Evolutionary conservation across 192 early-diverging fungal species (phyloP).

Genomic region (Fimicolochytrium jonesii): DNA sequence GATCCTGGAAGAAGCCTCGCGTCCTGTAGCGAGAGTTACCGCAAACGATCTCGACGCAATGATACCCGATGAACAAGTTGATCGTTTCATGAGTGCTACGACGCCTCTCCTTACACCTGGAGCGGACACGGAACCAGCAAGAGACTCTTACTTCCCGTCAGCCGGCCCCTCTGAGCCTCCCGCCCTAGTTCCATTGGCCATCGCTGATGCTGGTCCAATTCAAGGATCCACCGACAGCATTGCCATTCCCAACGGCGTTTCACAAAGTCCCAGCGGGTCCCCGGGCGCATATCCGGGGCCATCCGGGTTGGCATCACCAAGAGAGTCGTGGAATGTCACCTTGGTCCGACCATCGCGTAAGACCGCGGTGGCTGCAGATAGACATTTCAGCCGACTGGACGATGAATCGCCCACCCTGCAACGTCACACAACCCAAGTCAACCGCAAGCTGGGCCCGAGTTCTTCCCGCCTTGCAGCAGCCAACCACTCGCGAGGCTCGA

Average conservation of each 20-base stretch:
- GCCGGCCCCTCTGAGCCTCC: not conserved
- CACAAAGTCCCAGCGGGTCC: too few species aligned
- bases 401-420: too few species aligned
- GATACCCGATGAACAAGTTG: slow-evolving; percentile 15
- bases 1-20: slow-evolving; percentile 10
- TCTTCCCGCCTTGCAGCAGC: too few species aligned
- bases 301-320: slow-evolving; percentile 35
- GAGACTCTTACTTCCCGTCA: too few species aligned
- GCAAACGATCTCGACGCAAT: slow-evolving; percentile 19
- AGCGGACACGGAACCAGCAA: not conserved
- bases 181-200: not conserved
- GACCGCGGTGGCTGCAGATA: not conserved
- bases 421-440: too few species aligned
- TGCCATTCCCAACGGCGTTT: too few species aligned
- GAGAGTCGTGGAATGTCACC: not conserved
- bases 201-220: not conserved
- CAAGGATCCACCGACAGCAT: not conserved
- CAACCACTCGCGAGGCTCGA: too few species aligned
- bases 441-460: too few species aligned
- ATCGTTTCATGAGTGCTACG: not conserved
- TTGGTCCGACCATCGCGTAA: not conserved
- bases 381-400: too few species aligned
- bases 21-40: slow-evolving; percentile 13
- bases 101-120: not conserved
- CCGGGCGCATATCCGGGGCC: not conserved